A percentile compares a stretch with the other conserved stretches of the same genome.
Evolutionary conservation across 805 yeast genomes (phyloP).

Genomic region (Ogataea henricii): DNA sequence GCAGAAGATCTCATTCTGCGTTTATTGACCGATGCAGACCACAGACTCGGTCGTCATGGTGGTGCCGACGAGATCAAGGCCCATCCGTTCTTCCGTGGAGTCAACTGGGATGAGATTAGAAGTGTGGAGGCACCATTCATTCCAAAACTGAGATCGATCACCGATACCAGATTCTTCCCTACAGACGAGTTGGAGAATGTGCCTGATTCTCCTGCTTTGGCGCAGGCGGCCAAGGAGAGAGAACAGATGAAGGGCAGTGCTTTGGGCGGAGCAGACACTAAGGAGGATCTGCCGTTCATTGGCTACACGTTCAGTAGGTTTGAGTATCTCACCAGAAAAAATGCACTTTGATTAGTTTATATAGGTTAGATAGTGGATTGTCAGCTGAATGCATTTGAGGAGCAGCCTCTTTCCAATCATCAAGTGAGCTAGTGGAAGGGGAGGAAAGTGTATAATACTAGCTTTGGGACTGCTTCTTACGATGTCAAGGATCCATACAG

Average conservation of each 20-base stretch:
- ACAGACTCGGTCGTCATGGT: conserved; percentile 82
- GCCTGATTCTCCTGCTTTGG: conserved; percentile 82
- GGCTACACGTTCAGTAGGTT: conserved; percentile 96
- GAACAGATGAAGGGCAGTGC: conserved; percentile 51
- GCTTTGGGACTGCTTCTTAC: no score
- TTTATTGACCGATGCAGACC: conserved; percentile 74
- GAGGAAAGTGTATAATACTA: no score
- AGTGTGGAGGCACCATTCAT: conserved; percentile 91
- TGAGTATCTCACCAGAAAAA: conserved; percentile 83
- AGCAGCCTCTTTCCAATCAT: no score
- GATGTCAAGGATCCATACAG: no score
- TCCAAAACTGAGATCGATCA: conserved; percentile 86
- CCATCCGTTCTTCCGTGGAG: conserved; percentile 95
- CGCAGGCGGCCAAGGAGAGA: conserved; percentile 66
- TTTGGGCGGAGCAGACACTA: conserved; percentile 47
- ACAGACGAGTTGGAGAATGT: conserved; percentile 94
- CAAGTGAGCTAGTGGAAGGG: no score
- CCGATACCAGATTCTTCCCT: conserved; percentile 97
- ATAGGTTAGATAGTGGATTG: no score
- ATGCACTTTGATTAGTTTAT: conserved; percentile 48
- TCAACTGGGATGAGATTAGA: conserved; percentile 88
- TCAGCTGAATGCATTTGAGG: no score
- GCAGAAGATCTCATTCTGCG: conserved; percentile 83
- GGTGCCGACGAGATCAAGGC: conserved; percentile 89
- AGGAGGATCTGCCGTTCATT: conserved; percentile 93